phyloP scores from a whole-genome alignment of 176 grass and related monocot genomes.

The Bonia amplexicaulis region DNA sequence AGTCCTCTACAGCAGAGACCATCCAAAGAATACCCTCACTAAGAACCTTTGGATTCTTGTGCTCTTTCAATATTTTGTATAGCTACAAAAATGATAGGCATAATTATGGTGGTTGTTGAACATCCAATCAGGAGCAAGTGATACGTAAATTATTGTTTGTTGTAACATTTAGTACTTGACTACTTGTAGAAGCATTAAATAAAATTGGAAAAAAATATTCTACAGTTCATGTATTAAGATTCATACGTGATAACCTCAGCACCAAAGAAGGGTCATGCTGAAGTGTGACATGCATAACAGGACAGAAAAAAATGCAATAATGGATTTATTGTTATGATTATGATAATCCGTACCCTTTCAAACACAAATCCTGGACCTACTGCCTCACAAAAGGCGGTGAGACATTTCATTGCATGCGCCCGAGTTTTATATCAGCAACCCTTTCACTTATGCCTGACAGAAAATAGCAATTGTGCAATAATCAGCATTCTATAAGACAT shows the following conservation, averaged over 20 bases:
- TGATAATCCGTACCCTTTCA: slow-evolving; percentile 66
- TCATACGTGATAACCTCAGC: not conserved
- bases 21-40: slow-evolving; percentile 96
- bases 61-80: slow-evolving; percentile 99
- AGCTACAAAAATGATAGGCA: slow-evolving; percentile 46
- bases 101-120: slow-evolving; percentile 14
- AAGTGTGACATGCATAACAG: not conserved
- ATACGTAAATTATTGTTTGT: not conserved
- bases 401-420: slow-evolving; percentile 83
- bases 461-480: slow-evolving; percentile 5
- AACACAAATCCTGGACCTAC: slow-evolving; percentile 96
- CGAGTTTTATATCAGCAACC: slow-evolving; percentile 98
- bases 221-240: not conserved
- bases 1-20: slow-evolving; percentile 96
- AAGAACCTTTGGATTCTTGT: slow-evolving; percentile 98
- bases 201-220: not conserved
- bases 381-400: slow-evolving; percentile 86
- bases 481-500: slow-evolving; percentile 6
- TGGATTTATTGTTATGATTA: not conserved
- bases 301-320: not conserved
- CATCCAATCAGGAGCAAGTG: not conserved
- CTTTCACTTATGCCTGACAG: slow-evolving; percentile 84
- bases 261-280: not conserved
- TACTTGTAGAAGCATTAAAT: not conserved
- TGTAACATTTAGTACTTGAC: not conserved